Percentiles rank a stretch among this genome's conserved stretches.
These are phyloP conservation scores for Saturnispora besseyi DNA, from an alignment of 805 yeast species.

Conservation along the genomic window DNA sequence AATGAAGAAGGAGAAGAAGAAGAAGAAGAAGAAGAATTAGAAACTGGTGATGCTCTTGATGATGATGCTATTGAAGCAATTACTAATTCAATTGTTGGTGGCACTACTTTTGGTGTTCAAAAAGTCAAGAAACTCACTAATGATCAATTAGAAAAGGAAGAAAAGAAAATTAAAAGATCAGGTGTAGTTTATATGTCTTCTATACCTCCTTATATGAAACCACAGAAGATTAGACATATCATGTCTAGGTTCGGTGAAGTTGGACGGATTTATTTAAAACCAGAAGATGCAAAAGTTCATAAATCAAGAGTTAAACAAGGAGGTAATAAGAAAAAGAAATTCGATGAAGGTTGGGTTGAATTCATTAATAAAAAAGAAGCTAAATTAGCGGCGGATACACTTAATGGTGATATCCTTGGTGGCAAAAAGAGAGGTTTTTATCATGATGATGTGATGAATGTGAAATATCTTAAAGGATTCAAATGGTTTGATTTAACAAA, in stretches of 20 bases:
- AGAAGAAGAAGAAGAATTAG: slow-evolving; percentile 17
- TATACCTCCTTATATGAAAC: slow-evolving; percentile 96
- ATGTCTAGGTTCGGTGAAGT: slow-evolving; percentile 75
- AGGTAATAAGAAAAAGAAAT: slow-evolving; percentile 83
- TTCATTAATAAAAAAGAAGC: slow-evolving; percentile 78
- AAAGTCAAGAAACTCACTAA: slow-evolving; percentile 48
- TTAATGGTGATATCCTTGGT: slow-evolving; percentile 84
- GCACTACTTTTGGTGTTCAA: slow-evolving; percentile 26
- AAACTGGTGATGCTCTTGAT: slow-evolving; percentile 11
- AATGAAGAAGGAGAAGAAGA: slow-evolving; percentile 17
- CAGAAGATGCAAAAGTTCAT: slow-evolving; percentile 64
- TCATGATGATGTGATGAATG: slow-evolving; percentile 88
- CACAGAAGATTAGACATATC: slow-evolving; percentile 77
- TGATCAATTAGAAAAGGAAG: slow-evolving; percentile 44
- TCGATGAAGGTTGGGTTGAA: slow-evolving; percentile 96
- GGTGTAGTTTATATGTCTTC: slow-evolving; percentile 91
- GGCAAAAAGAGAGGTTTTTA: slow-evolving; percentile 88
- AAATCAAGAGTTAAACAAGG: slow-evolving; percentile 71
- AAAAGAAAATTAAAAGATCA: slow-evolving; percentile 52
- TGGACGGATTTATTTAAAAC: slow-evolving; percentile 80
- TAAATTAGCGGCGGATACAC: slow-evolving; percentile 72
- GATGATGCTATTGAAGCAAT: slow-evolving; percentile 16
- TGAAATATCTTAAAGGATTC: slow-evolving; percentile 82
- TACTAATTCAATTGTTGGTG: slow-evolving; percentile 15
- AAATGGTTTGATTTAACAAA: slow-evolving; percentile 94